phyloP scores from a whole-genome alignment of 306 rosid species.

The Potentilla sterilis region DNA sequence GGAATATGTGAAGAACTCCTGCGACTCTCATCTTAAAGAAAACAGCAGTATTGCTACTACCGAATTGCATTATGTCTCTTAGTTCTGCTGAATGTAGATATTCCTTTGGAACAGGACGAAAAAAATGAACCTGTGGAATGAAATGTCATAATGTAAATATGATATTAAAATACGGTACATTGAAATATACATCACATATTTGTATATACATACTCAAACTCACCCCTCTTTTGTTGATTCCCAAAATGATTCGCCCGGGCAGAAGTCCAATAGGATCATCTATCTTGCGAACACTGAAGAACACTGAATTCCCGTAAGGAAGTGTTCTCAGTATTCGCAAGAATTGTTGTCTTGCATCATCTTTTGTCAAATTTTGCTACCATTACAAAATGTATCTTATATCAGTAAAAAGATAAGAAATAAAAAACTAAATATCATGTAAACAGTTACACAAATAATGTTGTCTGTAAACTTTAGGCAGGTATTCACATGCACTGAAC shows the following conservation, averaged over 20 bases:
- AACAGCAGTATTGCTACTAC: constrained; percentile 95
- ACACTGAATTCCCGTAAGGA: constrained; percentile 90
- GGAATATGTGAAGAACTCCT: constrained; percentile 93
- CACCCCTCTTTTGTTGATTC: constrained; percentile 97
- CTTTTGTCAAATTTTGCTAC: constrained; percentile 79
- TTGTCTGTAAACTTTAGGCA: background rate
- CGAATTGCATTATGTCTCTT: constrained; percentile 97
- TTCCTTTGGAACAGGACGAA: constrained; percentile 94
- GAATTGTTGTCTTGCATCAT: constrained; percentile 92
- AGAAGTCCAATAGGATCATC: constrained; percentile 96
- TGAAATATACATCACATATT: background rate
- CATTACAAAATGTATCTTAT: background rate
- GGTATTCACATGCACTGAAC: too few species aligned
- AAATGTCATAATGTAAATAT: background rate
- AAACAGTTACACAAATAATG: background rate
- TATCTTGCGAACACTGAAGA: constrained; percentile 87
- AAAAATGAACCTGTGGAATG: constrained; percentile 75
- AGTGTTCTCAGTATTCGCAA: constrained; percentile 76
- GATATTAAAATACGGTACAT: background rate
- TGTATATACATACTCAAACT: constrained; percentile 6
- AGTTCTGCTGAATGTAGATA: constrained; percentile 93
- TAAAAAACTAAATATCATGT: background rate
- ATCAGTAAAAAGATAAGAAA: background rate
- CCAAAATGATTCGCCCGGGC: constrained; percentile 88
- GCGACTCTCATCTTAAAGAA: constrained; percentile 98